Conservation (phyloP, 371 early-diverging fungal species). For the Sanchytrium tribonematis region DNA sequence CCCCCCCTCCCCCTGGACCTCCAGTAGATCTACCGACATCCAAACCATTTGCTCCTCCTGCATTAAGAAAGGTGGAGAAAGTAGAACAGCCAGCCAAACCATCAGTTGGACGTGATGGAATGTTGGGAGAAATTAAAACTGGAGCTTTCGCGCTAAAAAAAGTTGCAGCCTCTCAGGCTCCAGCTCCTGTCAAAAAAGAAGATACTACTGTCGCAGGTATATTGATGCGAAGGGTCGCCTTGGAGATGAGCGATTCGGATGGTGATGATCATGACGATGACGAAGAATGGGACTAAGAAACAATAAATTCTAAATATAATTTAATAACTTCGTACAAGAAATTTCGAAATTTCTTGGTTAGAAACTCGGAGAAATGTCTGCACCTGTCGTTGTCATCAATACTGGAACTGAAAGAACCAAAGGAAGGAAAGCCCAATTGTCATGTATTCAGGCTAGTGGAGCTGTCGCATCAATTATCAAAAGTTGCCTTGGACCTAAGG, state of each 20-base stretch:
- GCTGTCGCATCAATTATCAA: conserved; percentile 89
- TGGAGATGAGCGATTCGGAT: conserved; percentile 20
- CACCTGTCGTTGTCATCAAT: conserved; percentile 1
- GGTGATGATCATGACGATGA: conserved; percentile 3
- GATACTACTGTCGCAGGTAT: conserved; percentile 15
- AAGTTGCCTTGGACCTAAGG: conserved; percentile 94
- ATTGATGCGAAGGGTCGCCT: conserved; percentile 17
- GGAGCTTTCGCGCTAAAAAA: conserved; percentile 13
- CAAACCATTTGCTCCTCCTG: conserved; percentile 9
- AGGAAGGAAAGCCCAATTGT: background rate
- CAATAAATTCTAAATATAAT: background rate
- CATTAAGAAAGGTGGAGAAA: background rate
- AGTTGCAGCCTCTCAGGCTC: conserved; percentile 6
- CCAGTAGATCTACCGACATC: conserved; percentile 8
- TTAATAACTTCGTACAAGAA: too few species aligned
- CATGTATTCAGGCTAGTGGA: background rate
- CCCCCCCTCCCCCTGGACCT: conserved; percentile 7
- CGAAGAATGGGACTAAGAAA: conserved; percentile 1
- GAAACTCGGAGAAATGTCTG: background rate
- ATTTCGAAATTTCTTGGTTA: too few species aligned
- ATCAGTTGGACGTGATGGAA: background rate
- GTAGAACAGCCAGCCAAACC: conserved; percentile 2
- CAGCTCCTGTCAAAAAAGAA: conserved; percentile 4
- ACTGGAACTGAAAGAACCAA: background rate
- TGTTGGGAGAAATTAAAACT: conserved; percentile 9